phyloP scores from a whole-genome alignment of 306 rosid species.

The Adenanthera pavonina region DNA sequence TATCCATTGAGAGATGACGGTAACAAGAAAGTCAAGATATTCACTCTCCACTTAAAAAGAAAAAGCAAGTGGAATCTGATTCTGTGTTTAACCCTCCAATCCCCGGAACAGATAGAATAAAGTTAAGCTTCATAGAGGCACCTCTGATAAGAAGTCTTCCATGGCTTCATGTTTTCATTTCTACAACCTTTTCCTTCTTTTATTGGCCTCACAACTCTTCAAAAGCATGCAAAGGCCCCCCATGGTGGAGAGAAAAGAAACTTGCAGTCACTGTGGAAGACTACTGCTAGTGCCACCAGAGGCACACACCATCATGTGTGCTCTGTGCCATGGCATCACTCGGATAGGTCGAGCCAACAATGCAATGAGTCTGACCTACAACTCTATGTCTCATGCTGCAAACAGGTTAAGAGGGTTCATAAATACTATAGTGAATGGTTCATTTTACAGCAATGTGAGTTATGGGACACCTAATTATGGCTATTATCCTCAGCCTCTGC shows the following conservation, averaged over 20 bases:
- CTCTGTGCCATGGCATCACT: constrained; percentile 51
- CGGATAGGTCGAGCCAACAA: background rate
- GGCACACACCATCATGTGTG: constrained; percentile 41
- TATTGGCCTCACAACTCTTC: background rate
- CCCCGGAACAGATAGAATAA: background rate
- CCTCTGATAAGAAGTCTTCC: constrained; percentile 13
- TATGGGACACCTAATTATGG: constrained; percentile 19
- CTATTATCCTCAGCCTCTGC: constrained; percentile 32
- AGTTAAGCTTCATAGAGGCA: background rate
- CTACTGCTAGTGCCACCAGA: constrained; percentile 45
- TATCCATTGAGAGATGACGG: background rate
- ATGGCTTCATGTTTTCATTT: background rate
- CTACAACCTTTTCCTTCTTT: background rate
- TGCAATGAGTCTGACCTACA: constrained; percentile 41
- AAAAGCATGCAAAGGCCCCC: background rate
- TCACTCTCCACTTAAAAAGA: constrained; percentile 28
- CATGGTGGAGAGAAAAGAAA: constrained; percentile 42
- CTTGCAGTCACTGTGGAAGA: constrained; percentile 48
- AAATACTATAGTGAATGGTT: constrained; percentile 34
- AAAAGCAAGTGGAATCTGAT: constrained; percentile 40
- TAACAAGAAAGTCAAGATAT: constrained; percentile 1
- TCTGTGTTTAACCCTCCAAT: constrained; percentile 10
- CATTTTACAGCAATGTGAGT: constrained; percentile 34
- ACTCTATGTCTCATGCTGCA: constrained; percentile 33
- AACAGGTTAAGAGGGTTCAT: constrained; percentile 43